Evolutionary conservation across 1,139 yeast genomes (phyloP).

Genomic region (Arxiozyma slooffiae): DNA sequence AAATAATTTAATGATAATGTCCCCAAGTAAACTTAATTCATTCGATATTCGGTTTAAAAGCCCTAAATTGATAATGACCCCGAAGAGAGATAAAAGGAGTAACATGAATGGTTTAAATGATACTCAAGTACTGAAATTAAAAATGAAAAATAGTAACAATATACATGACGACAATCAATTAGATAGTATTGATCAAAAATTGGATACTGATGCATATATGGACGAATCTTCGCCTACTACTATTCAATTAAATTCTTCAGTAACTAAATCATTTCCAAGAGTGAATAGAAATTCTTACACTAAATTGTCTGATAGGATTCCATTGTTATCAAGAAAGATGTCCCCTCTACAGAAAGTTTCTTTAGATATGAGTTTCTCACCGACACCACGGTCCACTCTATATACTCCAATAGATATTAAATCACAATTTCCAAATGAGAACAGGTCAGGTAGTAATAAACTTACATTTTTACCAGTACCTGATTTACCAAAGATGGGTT

Average conservation of each 20-base stretch:
- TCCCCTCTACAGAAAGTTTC: constrained; percentile 16
- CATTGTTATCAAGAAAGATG: constrained; percentile 13
- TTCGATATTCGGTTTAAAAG: not conserved
- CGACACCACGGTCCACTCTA: constrained; percentile 25
- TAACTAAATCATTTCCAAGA: constrained; percentile 23
- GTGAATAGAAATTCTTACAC: constrained; percentile 6
- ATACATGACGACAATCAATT: not conserved
- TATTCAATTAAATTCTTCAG: constrained; percentile 29
- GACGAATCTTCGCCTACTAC: constrained; percentile 28
- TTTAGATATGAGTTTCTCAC: constrained; percentile 22
- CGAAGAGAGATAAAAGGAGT: not conserved
- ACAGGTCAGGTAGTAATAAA: constrained; percentile 3
- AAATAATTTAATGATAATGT: not conserved
- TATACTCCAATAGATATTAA: not conserved
- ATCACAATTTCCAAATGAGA: not conserved
- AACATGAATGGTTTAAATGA: not conserved
- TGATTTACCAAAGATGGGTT: constrained; percentile 32
- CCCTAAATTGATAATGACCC: constrained; percentile 8
- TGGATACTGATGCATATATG: constrained; percentile 17
- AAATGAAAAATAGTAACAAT: constrained; percentile 2
- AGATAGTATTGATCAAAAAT: not conserved
- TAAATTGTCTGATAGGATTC: constrained; percentile 7
- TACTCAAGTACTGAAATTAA: constrained; percentile 7
- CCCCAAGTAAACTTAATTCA: constrained; percentile 1
- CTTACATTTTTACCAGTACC: constrained; percentile 17